phyloP scores from a whole-genome alignment of 176 grass and related monocot genomes.

The Aegilops speltoides region DNA sequence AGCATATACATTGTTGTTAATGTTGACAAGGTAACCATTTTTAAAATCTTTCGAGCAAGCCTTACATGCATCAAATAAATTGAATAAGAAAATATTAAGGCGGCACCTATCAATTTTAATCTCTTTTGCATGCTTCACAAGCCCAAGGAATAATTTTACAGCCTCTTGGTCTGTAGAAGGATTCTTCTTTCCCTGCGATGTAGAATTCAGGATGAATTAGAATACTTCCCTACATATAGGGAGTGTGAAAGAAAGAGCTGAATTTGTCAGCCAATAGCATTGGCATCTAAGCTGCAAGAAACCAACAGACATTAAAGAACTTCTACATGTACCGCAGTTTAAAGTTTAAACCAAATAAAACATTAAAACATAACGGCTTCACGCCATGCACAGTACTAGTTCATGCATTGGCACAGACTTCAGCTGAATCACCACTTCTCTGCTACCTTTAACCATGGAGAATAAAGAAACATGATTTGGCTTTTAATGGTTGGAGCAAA shows the following conservation, averaged over 20 bases:
- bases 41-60: background rate
- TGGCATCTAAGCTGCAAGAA: background rate
- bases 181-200: constrained; percentile 89
- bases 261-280: background rate
- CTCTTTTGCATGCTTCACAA: constrained; percentile 68
- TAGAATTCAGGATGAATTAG: background rate
- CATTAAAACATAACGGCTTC: background rate
- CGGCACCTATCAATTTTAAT: constrained; percentile 82
- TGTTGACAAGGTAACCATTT: background rate
- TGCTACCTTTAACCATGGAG: background rate
- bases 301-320: constrained; percentile 1
- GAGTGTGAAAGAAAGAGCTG: constrained; percentile 13
- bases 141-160: constrained; percentile 72
- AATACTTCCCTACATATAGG: constrained; percentile 2
- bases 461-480: constrained; percentile 1
- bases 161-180: constrained; percentile 65
- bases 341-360: background rate
- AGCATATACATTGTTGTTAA: background rate
- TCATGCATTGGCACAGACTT: background rate
- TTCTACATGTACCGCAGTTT: background rate
- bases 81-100: background rate
- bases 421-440: background rate
- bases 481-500: background rate
- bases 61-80: background rate
- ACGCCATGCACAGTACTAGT: background rate